phyloP scores from a whole-genome alignment of 768 basidiomycete genomes.

The Trichaptum fuscoviolaceum region DNA sequence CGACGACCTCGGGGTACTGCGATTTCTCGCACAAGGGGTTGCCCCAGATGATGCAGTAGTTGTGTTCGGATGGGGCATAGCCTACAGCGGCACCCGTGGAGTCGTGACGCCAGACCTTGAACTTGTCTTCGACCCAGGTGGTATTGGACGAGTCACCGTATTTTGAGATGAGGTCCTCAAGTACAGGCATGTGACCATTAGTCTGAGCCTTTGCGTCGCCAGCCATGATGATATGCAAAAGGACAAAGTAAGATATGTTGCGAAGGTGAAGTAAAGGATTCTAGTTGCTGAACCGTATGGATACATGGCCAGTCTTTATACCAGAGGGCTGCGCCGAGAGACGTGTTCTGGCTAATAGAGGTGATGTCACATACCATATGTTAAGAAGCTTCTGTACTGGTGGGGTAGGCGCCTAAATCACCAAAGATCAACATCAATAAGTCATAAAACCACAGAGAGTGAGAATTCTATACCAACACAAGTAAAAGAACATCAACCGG shows the following conservation, averaged over 20 bases:
- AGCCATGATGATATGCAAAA: background rate
- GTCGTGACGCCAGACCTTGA: constrained; percentile 46
- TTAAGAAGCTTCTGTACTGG: background rate
- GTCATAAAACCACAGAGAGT: too few relatives aligned
- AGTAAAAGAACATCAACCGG: too few relatives aligned
- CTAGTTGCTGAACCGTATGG: background rate
- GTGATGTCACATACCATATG: background rate
- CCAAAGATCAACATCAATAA: too few relatives aligned
- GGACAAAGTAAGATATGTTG: background rate
- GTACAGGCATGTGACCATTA: background rate
- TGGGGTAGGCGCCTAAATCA: background rate
- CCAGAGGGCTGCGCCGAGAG: background rate
- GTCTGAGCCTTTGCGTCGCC: background rate
- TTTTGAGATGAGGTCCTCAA: constrained; percentile 52
- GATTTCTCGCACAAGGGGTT: constrained; percentile 44
- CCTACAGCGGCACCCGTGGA: constrained; percentile 56
- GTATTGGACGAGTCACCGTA: constrained; percentile 68
- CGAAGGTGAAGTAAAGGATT: background rate
- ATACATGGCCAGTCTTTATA: background rate
- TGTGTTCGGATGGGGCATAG: constrained; percentile 43
- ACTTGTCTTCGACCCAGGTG: constrained; percentile 58
- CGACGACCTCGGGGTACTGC: constrained; percentile 36
- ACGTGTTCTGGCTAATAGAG: background rate
- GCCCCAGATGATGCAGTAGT: constrained; percentile 59
- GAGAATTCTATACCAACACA: too few relatives aligned